Evolutionary conservation across 495 filamentous ascomycete genomes (phyloP).

Genomic region (Penicillium desertorum): DNA sequence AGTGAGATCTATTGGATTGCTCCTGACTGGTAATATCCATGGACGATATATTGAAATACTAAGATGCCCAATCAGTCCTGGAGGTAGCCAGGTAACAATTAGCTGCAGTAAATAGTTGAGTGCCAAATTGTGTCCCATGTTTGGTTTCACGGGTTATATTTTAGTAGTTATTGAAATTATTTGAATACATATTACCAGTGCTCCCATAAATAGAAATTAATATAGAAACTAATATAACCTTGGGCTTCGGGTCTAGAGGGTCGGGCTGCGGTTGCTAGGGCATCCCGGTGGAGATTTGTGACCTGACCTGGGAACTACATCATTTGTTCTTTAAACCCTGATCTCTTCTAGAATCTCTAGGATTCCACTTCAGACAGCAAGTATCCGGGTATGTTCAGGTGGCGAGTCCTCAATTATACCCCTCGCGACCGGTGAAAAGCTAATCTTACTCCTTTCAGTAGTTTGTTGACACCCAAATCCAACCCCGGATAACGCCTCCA

Average conservation of each 20-base stretch:
- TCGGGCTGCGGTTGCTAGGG: constrained; percentile 43
- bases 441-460: constrained; percentile 39
- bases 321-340: constrained; percentile 14
- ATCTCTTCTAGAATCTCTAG: constrained; percentile 11
- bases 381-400: constrained; percentile 1
- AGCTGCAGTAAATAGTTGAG: neutral
- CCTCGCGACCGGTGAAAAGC: constrained; percentile 6
- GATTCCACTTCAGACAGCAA: neutral
- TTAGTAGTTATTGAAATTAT: neutral
- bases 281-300: constrained; percentile 35
- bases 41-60: neutral
- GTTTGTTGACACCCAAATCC: constrained; percentile 39
- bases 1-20: neutral
- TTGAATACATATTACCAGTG: neutral
- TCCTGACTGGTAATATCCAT: neutral
- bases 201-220: neutral
- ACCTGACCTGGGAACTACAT: constrained; percentile 21
- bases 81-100: neutral
- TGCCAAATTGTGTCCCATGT: neutral
- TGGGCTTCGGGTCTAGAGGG: constrained; percentile 14
- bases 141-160: neutral
- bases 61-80: neutral
- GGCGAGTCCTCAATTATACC: neutral
- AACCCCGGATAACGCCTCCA: constrained; percentile 14
- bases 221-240: neutral